Base-by-base conservation (phyloP, 2,329 filamentous ascomycete genomes). In the Byssothecium circinans region DNA sequence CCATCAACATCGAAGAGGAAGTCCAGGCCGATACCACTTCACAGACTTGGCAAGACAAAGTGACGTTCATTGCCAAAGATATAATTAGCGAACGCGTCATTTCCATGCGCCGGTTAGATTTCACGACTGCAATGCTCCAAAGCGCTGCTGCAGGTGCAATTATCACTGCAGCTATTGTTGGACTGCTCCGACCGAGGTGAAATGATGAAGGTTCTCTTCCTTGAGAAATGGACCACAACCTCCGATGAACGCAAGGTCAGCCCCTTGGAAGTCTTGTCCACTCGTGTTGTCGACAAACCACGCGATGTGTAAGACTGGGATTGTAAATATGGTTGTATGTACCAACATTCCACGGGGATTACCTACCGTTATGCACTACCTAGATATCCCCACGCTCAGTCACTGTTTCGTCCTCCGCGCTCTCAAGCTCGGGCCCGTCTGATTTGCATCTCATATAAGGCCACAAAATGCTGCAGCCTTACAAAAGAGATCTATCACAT, bases 101-200 rank as follows among this genome's bases (percentile, higher is more conserved):
- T 41, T 72, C 73, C 14, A 66, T 78, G 39, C 72, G 73, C 32
- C 70, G 73, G 48, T 67, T 76, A 38, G 76, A 78, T 42, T 63
- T 75, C 33, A 78, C 76, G 2, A 69, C 69, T n/a, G 67, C 71
- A 15, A 67, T 75, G 4, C 53, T 77, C n/a, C 69, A 75, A 49
- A 70, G 74, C 29, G 74, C 73, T 39, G 73, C 74, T 6, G 70
- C 70, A 11, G 75, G 76, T 29, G 67, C 64, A 3, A 50, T 68
- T 35, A 64, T 68, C n/a, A 58, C 66, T 10, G 64, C 61, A 23
- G 58, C 58, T 14, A 45, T 65, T 7, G 58, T 68, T 19, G 59
- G 54, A 2, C 53, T 67, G 34, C 17, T 66, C 11, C 25, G 41
- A 20, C 32, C 43, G 19, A 49, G 44, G 44, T 51, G 19, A 45